A percentile compares a stretch with the other conserved stretches of the same genome.
Conservation (phyloP, 179 eudicot species). For the Actinidia arguta region DNA sequence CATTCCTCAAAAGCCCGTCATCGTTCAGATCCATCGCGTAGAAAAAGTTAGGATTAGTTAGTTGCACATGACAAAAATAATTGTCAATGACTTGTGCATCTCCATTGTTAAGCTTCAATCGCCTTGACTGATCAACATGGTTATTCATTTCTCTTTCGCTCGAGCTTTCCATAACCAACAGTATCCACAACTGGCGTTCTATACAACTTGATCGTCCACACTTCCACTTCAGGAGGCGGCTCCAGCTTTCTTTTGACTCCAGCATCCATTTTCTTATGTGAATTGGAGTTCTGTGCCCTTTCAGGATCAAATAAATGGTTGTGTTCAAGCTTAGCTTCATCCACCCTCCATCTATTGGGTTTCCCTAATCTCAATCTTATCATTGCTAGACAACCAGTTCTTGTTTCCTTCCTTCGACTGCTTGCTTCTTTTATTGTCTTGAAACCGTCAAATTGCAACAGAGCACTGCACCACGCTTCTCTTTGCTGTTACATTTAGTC, state of each 20-base stretch:
- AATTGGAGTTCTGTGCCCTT: slow-evolving; percentile 54
- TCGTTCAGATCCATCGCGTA: slow-evolving; percentile 70
- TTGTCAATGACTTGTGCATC: slow-evolving; percentile 45
- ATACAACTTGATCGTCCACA: slow-evolving; percentile 56
- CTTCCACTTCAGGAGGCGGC: slow-evolving; percentile 44
- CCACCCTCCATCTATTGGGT: slow-evolving; percentile 60
- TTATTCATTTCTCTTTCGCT: slow-evolving; percentile 23
- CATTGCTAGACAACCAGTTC: slow-evolving; percentile 76
- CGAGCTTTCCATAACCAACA: slow-evolving; percentile 28
- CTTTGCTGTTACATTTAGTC: slow-evolving; percentile 72
- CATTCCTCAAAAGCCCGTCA: slow-evolving; percentile 63
- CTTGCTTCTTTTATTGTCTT: slow-evolving; percentile 56
- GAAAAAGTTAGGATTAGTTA: slow-evolving; percentile 67
- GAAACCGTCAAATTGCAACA: slow-evolving; percentile 73
- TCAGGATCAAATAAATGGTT: slow-evolving; percentile 64
- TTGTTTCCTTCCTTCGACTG: slow-evolving; percentile 56
- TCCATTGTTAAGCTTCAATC: slow-evolving; percentile 54
- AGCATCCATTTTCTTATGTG: slow-evolving; percentile 30
- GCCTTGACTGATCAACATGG: slow-evolving; percentile 35
- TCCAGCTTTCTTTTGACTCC: slow-evolving; percentile 51
- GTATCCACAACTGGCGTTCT: slow-evolving; percentile 47
- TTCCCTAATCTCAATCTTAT: slow-evolving; percentile 60
- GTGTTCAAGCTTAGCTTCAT: slow-evolving; percentile 69
- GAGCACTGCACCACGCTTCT: slow-evolving; percentile 72
- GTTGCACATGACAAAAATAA: slow-evolving; percentile 54